Evolutionary conservation across 768 basidiomycete genomes (phyloP).

Genomic region (Termitomyces sp.): DNA sequence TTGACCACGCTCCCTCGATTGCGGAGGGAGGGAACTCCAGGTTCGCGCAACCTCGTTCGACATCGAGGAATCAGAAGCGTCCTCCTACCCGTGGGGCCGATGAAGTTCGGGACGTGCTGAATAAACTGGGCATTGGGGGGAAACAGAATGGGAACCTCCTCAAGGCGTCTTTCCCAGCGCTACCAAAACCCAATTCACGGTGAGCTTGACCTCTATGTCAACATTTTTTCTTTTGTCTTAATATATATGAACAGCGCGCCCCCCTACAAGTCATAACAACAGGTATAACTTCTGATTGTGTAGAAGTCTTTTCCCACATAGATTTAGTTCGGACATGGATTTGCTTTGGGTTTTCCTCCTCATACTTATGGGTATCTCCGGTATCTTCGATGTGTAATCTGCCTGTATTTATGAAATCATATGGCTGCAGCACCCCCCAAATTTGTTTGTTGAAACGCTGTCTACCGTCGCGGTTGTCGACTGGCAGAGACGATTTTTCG

Average conservation of each 20-base stretch:
- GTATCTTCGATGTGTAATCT: background rate
- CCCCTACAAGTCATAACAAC: slow-evolving; percentile 12
- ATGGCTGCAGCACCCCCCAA: background rate
- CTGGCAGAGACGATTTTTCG: slow-evolving; percentile 46
- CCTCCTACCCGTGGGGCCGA: slow-evolving; percentile 44
- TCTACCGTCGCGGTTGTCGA: slow-evolving; percentile 18
- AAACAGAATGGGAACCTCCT: slow-evolving; percentile 59
- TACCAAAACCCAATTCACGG: slow-evolving; percentile 38
- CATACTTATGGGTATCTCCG: background rate
- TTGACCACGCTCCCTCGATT: slow-evolving; percentile 59
- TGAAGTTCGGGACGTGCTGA: slow-evolving; percentile 78
- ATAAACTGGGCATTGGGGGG: slow-evolving; percentile 70
- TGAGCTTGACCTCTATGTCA: background rate
- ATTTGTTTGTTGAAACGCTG: background rate
- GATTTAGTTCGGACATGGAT: background rate
- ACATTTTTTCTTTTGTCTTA: background rate
- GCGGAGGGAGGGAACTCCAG: slow-evolving; percentile 32
- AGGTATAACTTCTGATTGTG: background rate
- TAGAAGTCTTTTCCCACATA: background rate
- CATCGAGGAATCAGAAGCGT: slow-evolving; percentile 44
- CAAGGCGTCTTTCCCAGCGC: slow-evolving; percentile 64
- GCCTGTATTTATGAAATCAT: slow-evolving; percentile 4
- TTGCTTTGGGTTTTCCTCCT: background rate
- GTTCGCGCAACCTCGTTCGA: slow-evolving; percentile 49
- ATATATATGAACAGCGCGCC: slow-evolving; percentile 3